A percentile compares a stretch with the other conserved stretches of the same genome.
Conservation (phyloP, 495 filamentous ascomycete genomes). For the Xylaria castorea region DNA sequence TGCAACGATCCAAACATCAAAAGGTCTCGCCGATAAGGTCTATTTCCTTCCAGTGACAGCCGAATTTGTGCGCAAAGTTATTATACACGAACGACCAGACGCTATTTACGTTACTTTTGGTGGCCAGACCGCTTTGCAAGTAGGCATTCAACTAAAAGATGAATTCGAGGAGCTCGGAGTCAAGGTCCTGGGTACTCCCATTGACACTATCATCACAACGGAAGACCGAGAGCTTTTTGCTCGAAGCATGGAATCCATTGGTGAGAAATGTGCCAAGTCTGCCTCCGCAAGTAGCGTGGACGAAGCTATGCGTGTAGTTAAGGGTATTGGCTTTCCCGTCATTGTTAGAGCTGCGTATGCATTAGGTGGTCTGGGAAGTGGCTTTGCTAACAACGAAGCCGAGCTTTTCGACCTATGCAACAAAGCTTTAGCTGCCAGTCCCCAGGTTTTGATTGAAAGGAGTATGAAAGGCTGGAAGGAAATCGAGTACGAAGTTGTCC, state of each 20-base stretch:
- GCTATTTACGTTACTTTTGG: conserved; percentile 97
- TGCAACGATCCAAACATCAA: conserved; percentile 97
- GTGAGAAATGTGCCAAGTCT: conserved; percentile 97
- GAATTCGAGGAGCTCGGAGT: conserved; percentile 92
- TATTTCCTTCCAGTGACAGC: conserved; percentile 98
- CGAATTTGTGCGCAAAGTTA: conserved; percentile 97
- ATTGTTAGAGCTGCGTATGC: conserved; percentile 98
- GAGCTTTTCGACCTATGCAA: conserved; percentile 90
- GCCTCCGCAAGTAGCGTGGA: conserved; percentile 87
- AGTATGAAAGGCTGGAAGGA: conserved; percentile 99
- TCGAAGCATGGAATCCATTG: conserved; percentile 97
- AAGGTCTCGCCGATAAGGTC: conserved; percentile 95
- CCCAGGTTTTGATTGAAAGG: conserved; percentile 93
- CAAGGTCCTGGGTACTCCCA: conserved; percentile 92
- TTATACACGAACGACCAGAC: conserved; percentile 88
- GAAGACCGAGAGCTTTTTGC: conserved; percentile 98
- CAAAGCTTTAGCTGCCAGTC: conserved; percentile 92
- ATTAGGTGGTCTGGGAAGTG: conserved; percentile 91
- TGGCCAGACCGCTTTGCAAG: conserved; percentile 91
- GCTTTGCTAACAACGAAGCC: conserved; percentile 90
- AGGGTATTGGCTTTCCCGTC: conserved; percentile 92
- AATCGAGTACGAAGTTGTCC: conserved; percentile 97
- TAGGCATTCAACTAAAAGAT: conserved; percentile 95
- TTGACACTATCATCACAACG: conserved; percentile 97
- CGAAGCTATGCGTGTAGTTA: conserved; percentile 82